A percentile compares a stretch with the other conserved stretches of the same genome.
phyloP scores from a whole-genome alignment of 495 filamentous ascomycete genomes.

The Daldinia childiae region DNA sequence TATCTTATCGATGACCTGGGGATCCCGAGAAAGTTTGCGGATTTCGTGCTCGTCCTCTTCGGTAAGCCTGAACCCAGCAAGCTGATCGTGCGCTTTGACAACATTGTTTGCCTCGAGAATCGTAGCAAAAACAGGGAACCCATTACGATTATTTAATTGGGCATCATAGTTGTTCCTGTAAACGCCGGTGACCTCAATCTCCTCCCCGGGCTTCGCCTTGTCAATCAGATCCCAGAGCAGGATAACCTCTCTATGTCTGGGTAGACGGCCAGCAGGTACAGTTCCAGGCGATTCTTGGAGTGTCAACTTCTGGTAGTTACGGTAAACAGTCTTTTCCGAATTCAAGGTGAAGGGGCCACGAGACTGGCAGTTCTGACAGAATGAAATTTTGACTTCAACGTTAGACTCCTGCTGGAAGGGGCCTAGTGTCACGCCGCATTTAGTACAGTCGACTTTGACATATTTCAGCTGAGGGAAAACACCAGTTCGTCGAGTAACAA shows the following conservation, averaged over 20 bases:
- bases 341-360: slow-evolving; percentile 95
- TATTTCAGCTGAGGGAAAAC: slow-evolving; percentile 99
- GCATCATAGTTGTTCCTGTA: slow-evolving; percentile 99
- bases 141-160: slow-evolving; percentile 97
- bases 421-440: slow-evolving; percentile 90
- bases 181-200: slow-evolving; percentile 95
- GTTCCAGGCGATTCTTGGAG: slow-evolving; percentile 98
- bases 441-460: slow-evolving; percentile 94
- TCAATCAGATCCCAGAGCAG: slow-evolving; percentile 98
- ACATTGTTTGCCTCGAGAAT: slow-evolving; percentile 98
- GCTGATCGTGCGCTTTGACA: slow-evolving; percentile 96
- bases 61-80: slow-evolving; percentile 94
- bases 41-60: slow-evolving; percentile 96
- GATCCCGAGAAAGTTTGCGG: slow-evolving; percentile 83
- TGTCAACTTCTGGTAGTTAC: slow-evolving; percentile 98
- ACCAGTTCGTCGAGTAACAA: slow-evolving; percentile 94
- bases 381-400: slow-evolving; percentile 93
- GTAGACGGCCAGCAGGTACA: slow-evolving; percentile 94
- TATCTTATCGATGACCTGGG: slow-evolving; percentile 93
- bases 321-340: slow-evolving; percentile 98
- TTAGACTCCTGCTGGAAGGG: slow-evolving; percentile 98
- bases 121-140: slow-evolving; percentile 98
- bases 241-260: slow-evolving; percentile 93
- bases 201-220: slow-evolving; percentile 95
- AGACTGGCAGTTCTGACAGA: slow-evolving; percentile 97